A percentile compares a stretch with the other conserved stretches of the same genome.
These are phyloP conservation scores for Globisporangium alternatum DNA, from an alignment of 352 stramenopile species.

Conservation along the genomic window DNA sequence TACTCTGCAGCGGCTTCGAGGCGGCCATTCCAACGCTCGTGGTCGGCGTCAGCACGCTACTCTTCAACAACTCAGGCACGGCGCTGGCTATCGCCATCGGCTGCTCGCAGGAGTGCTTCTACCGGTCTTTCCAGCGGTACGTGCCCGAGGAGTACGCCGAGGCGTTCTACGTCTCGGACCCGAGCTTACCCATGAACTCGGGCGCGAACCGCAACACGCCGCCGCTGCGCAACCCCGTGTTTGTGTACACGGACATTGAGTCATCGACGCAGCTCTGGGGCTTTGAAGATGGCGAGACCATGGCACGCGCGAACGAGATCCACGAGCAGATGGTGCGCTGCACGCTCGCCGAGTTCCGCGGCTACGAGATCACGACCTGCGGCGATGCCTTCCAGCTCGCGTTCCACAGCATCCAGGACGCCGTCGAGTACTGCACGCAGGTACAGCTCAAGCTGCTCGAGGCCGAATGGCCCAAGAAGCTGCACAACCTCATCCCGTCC, in stretches of 20 bases:
- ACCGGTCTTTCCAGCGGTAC: conserved; percentile 31
- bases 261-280: conserved; percentile 50
- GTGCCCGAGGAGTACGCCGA: conserved; percentile 45
- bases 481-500: conserved; percentile 36
- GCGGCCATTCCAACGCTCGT: conserved; percentile 28
- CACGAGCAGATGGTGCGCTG: conserved; percentile 50
- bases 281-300: conserved; percentile 31
- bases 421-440: conserved; percentile 52
- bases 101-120: conserved; percentile 48
- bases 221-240: conserved; percentile 43
- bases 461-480: conserved; percentile 37
- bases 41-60: conserved; percentile 33
- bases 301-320: conserved; percentile 46
- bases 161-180: conserved; percentile 43
- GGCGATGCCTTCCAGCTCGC: conserved; percentile 63
- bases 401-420: conserved; percentile 51
- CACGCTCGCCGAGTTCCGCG: conserved; percentile 32
- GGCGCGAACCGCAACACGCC: conserved; percentile 14
- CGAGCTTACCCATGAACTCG: conserved; percentile 25
- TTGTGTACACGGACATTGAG: conserved; percentile 72
- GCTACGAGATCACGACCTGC: conserved; percentile 61
- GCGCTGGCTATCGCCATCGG: conserved; percentile 42
- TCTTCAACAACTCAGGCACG: conserved; percentile 47
- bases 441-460: conserved; percentile 46
- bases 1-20: conserved; percentile 36